Conservation (phyloP, 2,329 filamentous ascomycete species). For the Colletotrichum sp. region DNA sequence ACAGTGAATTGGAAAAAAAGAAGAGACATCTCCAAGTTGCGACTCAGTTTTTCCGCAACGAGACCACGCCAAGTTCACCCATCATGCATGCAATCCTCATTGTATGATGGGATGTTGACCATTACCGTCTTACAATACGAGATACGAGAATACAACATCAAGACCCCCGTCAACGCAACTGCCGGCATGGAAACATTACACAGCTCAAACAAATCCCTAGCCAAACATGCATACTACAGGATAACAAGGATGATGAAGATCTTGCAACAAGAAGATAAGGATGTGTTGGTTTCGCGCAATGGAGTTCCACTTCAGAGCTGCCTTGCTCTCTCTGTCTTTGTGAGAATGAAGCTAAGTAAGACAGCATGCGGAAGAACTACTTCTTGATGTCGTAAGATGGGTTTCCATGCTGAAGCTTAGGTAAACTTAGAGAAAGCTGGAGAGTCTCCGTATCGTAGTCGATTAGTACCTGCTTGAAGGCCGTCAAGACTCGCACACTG, state of each 20-base stretch:
- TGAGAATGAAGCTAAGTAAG: too few species aligned
- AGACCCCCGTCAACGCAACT: background rate
- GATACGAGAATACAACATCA: background rate
- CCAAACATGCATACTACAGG: accelerated
- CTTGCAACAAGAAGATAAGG: background rate
- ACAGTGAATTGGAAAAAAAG: background rate
- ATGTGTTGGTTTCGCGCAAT: too few species aligned
- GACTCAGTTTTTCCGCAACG: background rate
- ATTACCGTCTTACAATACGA: accelerated
- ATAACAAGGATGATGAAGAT: background rate
- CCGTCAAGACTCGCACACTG: too few species aligned
- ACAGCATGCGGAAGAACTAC: too few species aligned
- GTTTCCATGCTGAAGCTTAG: too few species aligned
- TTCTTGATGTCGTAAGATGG: accelerated
- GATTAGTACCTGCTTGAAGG: accelerated
- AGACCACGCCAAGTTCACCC: background rate
- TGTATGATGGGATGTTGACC: background rate
- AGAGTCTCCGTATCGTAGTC: too few species aligned
- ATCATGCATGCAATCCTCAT: background rate
- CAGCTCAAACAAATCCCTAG: accelerated
- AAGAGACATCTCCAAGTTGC: background rate
- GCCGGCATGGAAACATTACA: background rate
- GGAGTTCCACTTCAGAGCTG: too few species aligned
- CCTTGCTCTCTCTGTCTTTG: too few species aligned
- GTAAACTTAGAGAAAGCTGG: too few species aligned